Conservation (phyloP, 768 basidiomycete species). For the Cantharellus cinnabarinus region DNA sequence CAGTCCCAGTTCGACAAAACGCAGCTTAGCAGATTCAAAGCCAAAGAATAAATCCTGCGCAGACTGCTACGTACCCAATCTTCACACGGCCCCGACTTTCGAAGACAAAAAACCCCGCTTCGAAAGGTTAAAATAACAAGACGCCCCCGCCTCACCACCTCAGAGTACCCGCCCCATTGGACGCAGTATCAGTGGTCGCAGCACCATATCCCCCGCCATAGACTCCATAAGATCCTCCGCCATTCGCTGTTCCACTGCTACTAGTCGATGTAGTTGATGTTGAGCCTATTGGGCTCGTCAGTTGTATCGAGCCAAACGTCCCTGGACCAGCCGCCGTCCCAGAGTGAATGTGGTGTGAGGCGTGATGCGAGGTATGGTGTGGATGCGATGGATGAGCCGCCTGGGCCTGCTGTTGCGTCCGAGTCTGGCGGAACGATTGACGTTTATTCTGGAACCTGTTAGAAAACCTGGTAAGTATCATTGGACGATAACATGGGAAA, state of each 20-base stretch:
- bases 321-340: not conserved
- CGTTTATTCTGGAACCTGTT: conserved; percentile 75
- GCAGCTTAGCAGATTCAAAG: too few relatives aligned
- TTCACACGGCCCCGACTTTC: too few relatives aligned
- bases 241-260: not conserved
- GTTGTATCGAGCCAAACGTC: not conserved
- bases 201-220: too few relatives aligned
- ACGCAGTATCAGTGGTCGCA: too few relatives aligned
- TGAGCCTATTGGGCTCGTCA: not conserved
- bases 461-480: not conserved
- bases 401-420: not conserved
- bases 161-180: too few relatives aligned
- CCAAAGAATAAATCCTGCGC: too few relatives aligned
- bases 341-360: conserved; percentile 18
- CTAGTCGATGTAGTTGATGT: not conserved
- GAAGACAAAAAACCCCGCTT: too few relatives aligned
- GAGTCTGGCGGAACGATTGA: conserved; percentile 25
- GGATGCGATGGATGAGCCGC: not conserved
- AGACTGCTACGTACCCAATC: too few relatives aligned
- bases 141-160: too few relatives aligned
- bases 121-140: too few relatives aligned
- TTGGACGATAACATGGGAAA: not conserved
- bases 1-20: too few relatives aligned
- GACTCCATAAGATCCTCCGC: not conserved
- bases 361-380: conserved; percentile 9